A percentile compares a stretch with the other conserved stretches of the same genome.
Conservation (phyloP, 169 alveolate species). For the Plasmodium blacklocki region DNA sequence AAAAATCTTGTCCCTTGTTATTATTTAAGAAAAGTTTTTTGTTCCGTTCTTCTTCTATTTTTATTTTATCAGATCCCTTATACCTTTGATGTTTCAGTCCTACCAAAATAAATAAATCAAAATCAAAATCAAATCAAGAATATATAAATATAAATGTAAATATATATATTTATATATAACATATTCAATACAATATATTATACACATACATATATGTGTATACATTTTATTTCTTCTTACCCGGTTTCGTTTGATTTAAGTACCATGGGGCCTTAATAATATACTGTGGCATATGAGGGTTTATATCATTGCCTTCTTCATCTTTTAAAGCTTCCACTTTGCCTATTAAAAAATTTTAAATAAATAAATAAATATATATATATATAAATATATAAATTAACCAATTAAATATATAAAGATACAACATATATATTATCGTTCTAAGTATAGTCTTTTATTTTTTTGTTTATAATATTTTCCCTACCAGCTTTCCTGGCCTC, state of each 20-base stretch:
- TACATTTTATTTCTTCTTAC: constrained; percentile 33
- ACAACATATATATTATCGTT: neutral
- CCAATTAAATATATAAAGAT: neutral
- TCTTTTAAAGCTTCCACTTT: constrained; percentile 79
- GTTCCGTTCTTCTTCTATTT: constrained; percentile 75
- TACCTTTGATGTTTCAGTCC: constrained; percentile 87
- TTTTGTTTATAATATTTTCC: neutral
- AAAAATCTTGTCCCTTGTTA: constrained; percentile 94
- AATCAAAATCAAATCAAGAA: constrained; percentile 1
- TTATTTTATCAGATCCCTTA: constrained; percentile 75
- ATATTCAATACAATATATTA: neutral
- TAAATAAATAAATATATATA: neutral
- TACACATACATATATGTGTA: neutral
- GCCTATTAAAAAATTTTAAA: constrained; percentile 9
- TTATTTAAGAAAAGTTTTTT: constrained; percentile 78
- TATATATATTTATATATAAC: neutral
- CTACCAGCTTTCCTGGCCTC: constrained; percentile 82
- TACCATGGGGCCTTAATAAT: constrained; percentile 93
- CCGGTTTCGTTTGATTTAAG: constrained; percentile 82
- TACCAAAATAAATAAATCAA: neutral
- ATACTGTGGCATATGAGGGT: constrained; percentile 91
- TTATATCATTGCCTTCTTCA: constrained; percentile 83
- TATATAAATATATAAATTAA: neutral
- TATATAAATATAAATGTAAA: neutral
- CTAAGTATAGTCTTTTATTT: neutral